Evolutionary conservation across 2,329 filamentous ascomycete genomes (phyloP), one percentile per base, ranked within the genome.

Genomic region (Paecilomyces dactylethromorphus): DNA sequence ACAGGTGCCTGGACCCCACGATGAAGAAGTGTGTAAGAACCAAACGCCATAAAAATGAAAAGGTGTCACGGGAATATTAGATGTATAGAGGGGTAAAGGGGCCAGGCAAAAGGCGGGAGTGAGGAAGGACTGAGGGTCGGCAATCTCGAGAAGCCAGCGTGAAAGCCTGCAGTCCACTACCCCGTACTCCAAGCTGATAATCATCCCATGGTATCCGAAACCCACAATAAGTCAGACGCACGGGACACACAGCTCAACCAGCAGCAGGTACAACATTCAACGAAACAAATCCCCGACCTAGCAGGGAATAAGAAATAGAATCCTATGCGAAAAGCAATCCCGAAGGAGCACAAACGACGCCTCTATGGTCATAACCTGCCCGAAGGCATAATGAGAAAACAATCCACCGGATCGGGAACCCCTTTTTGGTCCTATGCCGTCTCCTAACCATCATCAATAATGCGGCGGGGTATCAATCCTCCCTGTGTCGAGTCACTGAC

Each of bases 351-450:
- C 64, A 71, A 68, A 45, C 39, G 65, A 66, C 65, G 71, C 70
- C 70, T 75, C 72, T 74, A 74, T 74, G 67, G 68, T 74, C 72
- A 65, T 74, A 57, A 55, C 51, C 54, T n/a, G 59, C 39, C 15
- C 39, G 18, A 45, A 45, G 59, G 61, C 59, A 62, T 21, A 52
- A 2, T 29, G 26, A 29, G 26, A 52, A 52, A 52, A 29, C 22
- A 52, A 52, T 15, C 29, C 50, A 26, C 50, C 50, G 26, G 24
- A 52, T 52, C 26, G 50, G 29, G 39, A 52, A 24, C 50, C 50
- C 50, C 50, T 12, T 52, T 52, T 52, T 52, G 50, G 50, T 29
- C 50, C 50, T 52, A 22, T 52, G 50, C 50, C 50, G 26, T 52
- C 22, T 52, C 50, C 50, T 52, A 52, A 29, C 21, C 50, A 52